Evolutionary conservation across 2,329 filamentous ascomycete genomes (phyloP), one percentile per base, ranked within the genome.

Genomic region (Colletotrichum sp.): DNA sequence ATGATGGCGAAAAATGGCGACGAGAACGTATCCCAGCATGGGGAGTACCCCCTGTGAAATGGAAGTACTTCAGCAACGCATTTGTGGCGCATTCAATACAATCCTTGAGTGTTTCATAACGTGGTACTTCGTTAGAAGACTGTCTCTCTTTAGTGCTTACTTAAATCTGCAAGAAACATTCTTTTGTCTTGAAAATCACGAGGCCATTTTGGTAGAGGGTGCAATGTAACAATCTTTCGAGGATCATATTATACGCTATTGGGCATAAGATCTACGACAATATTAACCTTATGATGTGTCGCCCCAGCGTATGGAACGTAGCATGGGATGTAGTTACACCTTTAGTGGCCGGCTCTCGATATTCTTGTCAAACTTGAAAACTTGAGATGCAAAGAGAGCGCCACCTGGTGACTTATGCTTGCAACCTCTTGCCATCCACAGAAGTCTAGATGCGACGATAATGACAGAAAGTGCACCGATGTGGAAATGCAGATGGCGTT

Each of bases 291-390:
- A 3, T 44, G 16, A 44, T 44, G 9, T 44, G 39, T 11, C 39
- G 19, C 3, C 2, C 8, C 1, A 44, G 1, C 4, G 36, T 39
- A 39, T 39, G 36, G 16, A 3, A 39, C 36, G 8, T n/a, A 6
- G 36, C 5, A 19, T 11, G 8, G 5, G 19, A n/a, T 11, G 19
- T 44, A 44, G 19, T 44, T n/a, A 3, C 36, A 44, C 19, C 8
- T n/a, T 19, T 11, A 0, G 8, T n/a, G 19, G 39, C 5, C 19
- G 39, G 1, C 0, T n/a, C 9, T n/a, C 6, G 39, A 44, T 44
- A 44, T 8, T 44, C 5, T 44, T 25, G 2, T 57, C 52, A 57
- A 16, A 57, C 11, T 55, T 25, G 52, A 55, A 15, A 27, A 27
- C 9, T 57, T 25, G 22, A 57, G 52, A 57, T 57, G 52, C 1